A percentile compares a stretch with the other conserved stretches of the same genome.
These are phyloP conservation scores for Leptodermis oblonga DNA, from an alignment of 257 asterid genomes.

Conservation along the genomic window DNA sequence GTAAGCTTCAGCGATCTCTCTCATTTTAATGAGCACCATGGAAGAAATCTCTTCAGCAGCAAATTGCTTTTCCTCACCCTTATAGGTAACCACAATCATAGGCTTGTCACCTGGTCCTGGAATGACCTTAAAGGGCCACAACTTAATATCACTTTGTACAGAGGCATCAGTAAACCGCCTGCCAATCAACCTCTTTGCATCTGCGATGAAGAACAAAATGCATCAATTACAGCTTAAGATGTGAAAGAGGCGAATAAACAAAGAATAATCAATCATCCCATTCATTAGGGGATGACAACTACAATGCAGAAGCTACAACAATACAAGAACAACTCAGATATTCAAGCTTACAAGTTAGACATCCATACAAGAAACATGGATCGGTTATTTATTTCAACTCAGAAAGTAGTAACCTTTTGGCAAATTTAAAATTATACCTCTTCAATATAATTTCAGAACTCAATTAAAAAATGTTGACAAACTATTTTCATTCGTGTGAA, in stretches of 20 bases:
- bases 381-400: no score
- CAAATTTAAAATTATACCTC: no score
- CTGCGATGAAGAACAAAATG: constrained; percentile 24
- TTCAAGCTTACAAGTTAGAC: no score
- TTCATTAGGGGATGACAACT: background rate
- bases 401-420: no score
- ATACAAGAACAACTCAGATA: no score
- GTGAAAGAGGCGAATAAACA: background rate
- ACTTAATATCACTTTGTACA: constrained; percentile 61
- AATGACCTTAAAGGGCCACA: constrained; percentile 79
- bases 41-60: constrained; percentile 91
- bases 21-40: constrained; percentile 75
- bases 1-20: constrained; percentile 72
- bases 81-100: constrained; percentile 60
- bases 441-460: no score
- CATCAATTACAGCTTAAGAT: background rate
- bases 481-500: no score
- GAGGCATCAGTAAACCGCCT: constrained; percentile 64
- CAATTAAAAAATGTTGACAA: no score
- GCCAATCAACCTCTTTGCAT: constrained; percentile 80
- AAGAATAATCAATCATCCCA: background rate
- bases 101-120: constrained; percentile 88
- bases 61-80: constrained; percentile 79
- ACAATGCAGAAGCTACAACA: no score
- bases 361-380: no score